Base-by-base conservation (phyloP, 768 basidiomycete genomes). In the Cystobasidium onofrii region DNA sequence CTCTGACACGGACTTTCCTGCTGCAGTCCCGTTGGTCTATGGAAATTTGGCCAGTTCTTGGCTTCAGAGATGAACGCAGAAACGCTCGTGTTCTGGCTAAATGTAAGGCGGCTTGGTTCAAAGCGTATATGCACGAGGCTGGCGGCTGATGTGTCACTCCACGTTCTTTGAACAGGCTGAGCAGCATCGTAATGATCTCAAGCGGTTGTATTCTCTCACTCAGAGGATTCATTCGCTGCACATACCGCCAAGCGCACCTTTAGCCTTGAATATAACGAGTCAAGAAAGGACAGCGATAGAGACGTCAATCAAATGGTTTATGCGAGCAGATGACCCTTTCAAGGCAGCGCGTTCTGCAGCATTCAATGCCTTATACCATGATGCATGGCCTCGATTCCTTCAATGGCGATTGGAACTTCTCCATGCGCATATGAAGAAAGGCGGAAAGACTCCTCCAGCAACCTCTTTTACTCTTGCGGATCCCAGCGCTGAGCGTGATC, bases 41-140 rank as follows among this genome's bases (percentile, higher is more conserved):
- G 69, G 69, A 64, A 64, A 70, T 75, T 75, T 75, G 74, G 74
- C 41, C 66, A 69, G 31, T 75, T 75, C 61, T 55, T 75, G 23
- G 74, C 74, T 2, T 55, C 54, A 18, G 74, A 75, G 46, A 44
- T 75, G 60, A 67, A 57, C 27, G 74, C 74, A 33, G 74, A 71
- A 25, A 71, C 64, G 17, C 36, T 67, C 18, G 55, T 57, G 2
- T 74, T 67, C 54, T 70, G 66, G 64, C 55, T 70, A 18, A 43
- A 69, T 36, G 52, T 62, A 39, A n/a, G n/a, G n/a, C n/a, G n/a
- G n/a, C n/a, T n/a, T n/a, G n/a, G n/a, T n/a, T n/a, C n/a, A n/a
- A n/a, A n/a, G n/a, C n/a, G n/a, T n/a, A n/a, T n/a, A 17, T 31
- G 34, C 34, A 7, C 31, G 33, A 39, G 27, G 44, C 15, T 33